Base-by-base conservation (phyloP, 2,329 filamentous ascomycete genomes). In the Calycina marina region DNA sequence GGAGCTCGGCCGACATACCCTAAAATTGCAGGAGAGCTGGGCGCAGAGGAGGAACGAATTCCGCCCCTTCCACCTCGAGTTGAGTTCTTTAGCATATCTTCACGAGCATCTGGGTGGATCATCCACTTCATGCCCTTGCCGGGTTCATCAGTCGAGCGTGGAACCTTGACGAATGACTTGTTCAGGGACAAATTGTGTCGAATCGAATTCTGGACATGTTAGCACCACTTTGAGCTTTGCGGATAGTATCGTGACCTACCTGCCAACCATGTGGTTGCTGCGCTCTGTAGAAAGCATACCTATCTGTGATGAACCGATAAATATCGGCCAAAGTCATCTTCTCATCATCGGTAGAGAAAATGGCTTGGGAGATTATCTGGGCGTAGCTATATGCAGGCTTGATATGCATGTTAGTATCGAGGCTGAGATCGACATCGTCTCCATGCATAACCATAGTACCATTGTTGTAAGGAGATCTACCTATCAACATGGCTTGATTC, bases 121-220 rank as follows among this genome's bases (percentile, higher is more conserved):
- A 88, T 83, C 90, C 90, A 98, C 54, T 96, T 96, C 85, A 94
- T 96, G 16, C 90, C 90, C 55, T 98, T 98, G 9, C 90, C 90
- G 14, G 90, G 90, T 53, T 98, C 90, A 46, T 96, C 84, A 0
- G 85, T 93, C 11, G 82, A 77, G 28, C 90, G 77, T 3, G 90
- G 81, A 6, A 93, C 80, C 56, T 98, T 98, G 46, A 85, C 77
- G 50, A 98, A 98, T 0, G 79, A 75, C 53, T 94, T 93, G 56
- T 93, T 96, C 25, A 98, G 60, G 1, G 90, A 96, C 10, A 98
- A 58, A 47, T 98, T 98, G 54, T 98, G 90, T 9, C 90, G 77
- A 44, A 98, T 98, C 0, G 85, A 94, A 54, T 98, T 98, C 73
- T 84, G 48, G 5, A 25, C 15, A 17, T 18, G 31, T 36, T 8